phyloP scores from a whole-genome alignment of 345 rosid species.

The Syzygium oleosum region DNA sequence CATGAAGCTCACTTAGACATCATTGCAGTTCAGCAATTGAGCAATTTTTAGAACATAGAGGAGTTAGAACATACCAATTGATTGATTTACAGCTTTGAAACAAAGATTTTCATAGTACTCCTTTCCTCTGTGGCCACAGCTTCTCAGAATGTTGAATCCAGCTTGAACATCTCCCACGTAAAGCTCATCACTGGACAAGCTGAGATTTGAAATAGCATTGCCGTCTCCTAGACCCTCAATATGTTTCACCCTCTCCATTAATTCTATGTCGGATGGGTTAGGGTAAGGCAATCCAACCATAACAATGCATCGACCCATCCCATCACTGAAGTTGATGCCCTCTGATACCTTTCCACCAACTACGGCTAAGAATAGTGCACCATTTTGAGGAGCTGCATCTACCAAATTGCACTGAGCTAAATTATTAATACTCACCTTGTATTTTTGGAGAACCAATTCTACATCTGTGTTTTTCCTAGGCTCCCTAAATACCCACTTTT shows the following conservation, averaged over 20 bases:
- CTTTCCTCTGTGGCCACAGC: conserved; percentile 71
- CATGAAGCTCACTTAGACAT: neutral
- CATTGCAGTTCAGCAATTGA: neutral
- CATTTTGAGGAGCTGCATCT: conserved; percentile 28
- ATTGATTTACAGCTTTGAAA: conserved; percentile 97
- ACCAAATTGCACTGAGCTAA: conserved; percentile 4
- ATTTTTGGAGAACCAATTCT: conserved; percentile 66
- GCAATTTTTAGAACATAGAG: neutral
- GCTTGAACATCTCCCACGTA: conserved; percentile 44
- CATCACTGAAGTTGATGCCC: conserved; percentile 95
- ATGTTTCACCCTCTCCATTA: conserved; percentile 82
- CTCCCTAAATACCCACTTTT: conserved; percentile 73
- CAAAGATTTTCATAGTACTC: conserved; percentile 94
- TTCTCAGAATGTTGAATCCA: conserved; percentile 61
- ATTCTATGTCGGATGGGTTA: conserved; percentile 70
- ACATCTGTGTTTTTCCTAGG: conserved; percentile 66
- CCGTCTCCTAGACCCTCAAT: conserved; percentile 64
- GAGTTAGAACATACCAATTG: conserved; percentile 53
- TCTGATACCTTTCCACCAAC: conserved; percentile 99
- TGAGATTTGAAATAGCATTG: conserved; percentile 23
- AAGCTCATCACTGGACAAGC: conserved; percentile 21
- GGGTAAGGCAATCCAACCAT: conserved; percentile 98
- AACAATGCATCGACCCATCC: conserved; percentile 93
- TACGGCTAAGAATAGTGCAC: conserved; percentile 80
- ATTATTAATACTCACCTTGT: conserved; percentile 59